Evolutionary conservation across 257 asterid genomes (phyloP), one percentile per base, ranked within the genome.

Genomic region (Craterostigma plantagineum): DNA sequence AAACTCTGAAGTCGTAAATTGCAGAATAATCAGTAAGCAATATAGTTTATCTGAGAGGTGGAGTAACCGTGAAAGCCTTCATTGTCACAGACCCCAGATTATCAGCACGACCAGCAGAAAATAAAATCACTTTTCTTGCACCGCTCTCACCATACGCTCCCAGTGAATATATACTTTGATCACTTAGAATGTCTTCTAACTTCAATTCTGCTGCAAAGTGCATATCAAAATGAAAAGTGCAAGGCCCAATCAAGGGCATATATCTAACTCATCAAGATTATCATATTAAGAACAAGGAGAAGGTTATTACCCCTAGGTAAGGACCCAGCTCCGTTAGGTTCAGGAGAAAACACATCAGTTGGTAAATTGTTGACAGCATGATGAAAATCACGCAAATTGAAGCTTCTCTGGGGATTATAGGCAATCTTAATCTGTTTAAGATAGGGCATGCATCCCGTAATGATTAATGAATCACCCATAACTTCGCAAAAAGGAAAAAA

Each of bases 311-410:
- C 77, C 42, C 40, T 52, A 35, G 73, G 58, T 35, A 65, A 48
- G 55, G 71, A 45, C 45, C 57, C 74, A 56, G 69, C 60, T 45
- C 47, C 43, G 48, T 48, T 56, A 45, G 66, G 50, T 33, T 69
- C 92, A 15, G 73, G 83, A 43, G 54, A 56, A 55, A 76, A 81
- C 17, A 74, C 81, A 64, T 87, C 90, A 33, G 65, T 46, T 14
- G 97, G 97, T 54, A 87, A 38, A 68, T 50, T 71, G 61, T 69
- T 78, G 71, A 86, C 63, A 18, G 93, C 85, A 68, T 70, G 92
- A 53, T 87, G 95, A 64, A 87, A 74, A 60, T 73, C 90, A 18
- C 90, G 97, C 42, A 87, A 74, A 64, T 48, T 71, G 79, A 81
- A 87, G 78, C 66, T 65, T 56, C 77, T 84, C 16, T 65, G 75